Base-by-base conservation (phyloP, 1,139 yeast genomes). In the Blastobotrys proliferans region DNA sequence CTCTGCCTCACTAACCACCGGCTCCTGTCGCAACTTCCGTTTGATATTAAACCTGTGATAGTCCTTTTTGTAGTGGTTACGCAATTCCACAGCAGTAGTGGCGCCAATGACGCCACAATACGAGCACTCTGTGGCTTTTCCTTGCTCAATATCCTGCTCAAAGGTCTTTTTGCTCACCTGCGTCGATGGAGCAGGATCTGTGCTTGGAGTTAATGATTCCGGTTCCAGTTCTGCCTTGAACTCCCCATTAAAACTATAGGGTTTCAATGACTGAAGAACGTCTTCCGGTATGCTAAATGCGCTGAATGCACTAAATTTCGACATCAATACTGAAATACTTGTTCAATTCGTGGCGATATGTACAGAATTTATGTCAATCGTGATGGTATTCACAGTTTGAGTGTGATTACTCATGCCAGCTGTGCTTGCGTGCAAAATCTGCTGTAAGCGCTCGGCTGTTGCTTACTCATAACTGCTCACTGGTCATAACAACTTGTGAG, bases 31-130 rank as follows among this genome's bases (percentile, higher is more conserved):
- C 35, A 75, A 55, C 20, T 67, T 62, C 50, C 92, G 67, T 57
- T 79, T 80, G 44, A 78, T 55, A 57, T 85, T 85, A 56, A 72
- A 73, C 37, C 79, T 69, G 54, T 82, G 82, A 28, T 73, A 69
- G 54, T 82, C 87, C 0, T 80, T 69, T 51, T 75, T 78, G 64
- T 74, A 81, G 54, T 81, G 83, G n/a, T 63, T 63, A 38, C 69
- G 69, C 30, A 62, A 61, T 17, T 62, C 64, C 9, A 61, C 62
- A 10, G 55, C 55, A 2, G 54, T 35, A 8, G 28, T 32, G 17
- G 30, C 25, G n/a, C n/a, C 11, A 21, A 52, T 35, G 32, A 33
- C 40, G 1, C 58, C 57, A 46, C 57, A 51, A 30, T 45, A 43
- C 9, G 51, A 30, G 35, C 59, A 48, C 22, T 40, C 38, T 24